Conservation (phyloP, 1,139 yeast species). For the Pneumocystis wakefieldiae region DNA sequence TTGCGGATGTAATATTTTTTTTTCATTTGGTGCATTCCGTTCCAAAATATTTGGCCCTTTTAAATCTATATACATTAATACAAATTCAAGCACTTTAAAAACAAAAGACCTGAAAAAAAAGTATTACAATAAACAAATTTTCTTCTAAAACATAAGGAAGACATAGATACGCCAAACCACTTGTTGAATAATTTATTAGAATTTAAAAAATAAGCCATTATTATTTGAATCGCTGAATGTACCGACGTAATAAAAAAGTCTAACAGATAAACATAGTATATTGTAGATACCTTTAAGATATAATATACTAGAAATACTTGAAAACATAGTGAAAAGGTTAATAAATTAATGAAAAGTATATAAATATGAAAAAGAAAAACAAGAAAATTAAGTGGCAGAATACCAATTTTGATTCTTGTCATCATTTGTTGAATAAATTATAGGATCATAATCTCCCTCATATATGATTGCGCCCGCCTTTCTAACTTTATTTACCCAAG, state of each 20-base stretch:
- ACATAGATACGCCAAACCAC: not conserved
- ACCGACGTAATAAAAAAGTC: no score
- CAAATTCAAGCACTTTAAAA: not conserved
- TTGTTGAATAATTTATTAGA: no score
- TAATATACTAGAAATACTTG: not conserved
- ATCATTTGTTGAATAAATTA: slow-evolving; percentile 25
- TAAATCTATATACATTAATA: not conserved
- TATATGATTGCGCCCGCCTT: slow-evolving; percentile 91
- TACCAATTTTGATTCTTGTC: slow-evolving; percentile 7
- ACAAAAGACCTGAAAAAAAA: no score
- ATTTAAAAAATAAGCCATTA: no score
- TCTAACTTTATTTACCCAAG: slow-evolving; percentile 63
- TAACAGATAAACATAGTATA: not conserved
- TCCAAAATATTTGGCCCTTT: not conserved
- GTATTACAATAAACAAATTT: no score
- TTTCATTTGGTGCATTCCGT: not conserved
- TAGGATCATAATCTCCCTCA: slow-evolving; percentile 93
- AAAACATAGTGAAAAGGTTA: not conserved
- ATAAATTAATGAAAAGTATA: not conserved
- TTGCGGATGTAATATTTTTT: not conserved
- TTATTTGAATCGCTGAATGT: not conserved
- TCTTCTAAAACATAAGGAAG: not conserved
- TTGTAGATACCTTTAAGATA: not conserved
- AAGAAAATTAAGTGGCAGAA: not conserved
- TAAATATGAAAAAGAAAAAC: not conserved